Percentiles rank a stretch among this genome's conserved stretches.
Evolutionary conservation across 768 basidiomycete species (phyloP).

Genomic region (Piloderma croceum): DNA sequence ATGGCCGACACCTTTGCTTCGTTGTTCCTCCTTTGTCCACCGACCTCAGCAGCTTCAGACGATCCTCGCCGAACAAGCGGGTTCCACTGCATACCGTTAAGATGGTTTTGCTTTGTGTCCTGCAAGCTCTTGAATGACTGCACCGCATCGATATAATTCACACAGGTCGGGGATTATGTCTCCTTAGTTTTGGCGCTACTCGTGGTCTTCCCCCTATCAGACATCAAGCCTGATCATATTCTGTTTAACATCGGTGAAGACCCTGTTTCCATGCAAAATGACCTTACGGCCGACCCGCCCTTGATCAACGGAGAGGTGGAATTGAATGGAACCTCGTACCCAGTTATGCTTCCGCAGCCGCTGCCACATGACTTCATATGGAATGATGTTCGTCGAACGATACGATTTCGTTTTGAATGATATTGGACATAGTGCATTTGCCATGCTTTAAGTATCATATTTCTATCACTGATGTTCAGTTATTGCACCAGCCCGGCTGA

Average conservation of each 20-base stretch:
- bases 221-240: slow-evolving; percentile 23
- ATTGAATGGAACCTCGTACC: too few relatives aligned
- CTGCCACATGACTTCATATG: slow-evolving; percentile 11
- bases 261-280: slow-evolving; percentile 8
- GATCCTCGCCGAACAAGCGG: slow-evolving; percentile 12
- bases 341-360: slow-evolving; percentile 14
- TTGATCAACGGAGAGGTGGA: slow-evolving; percentile 5
- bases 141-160: slow-evolving; percentile 18
- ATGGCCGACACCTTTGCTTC: slow-evolving; percentile 20
- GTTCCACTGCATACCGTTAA: slow-evolving; percentile 14
- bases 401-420: slow-evolving; percentile 8
- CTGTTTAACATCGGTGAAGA: slow-evolving; percentile 16
- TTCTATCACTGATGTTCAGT: too few relatives aligned
- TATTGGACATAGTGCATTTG: slow-evolving; percentile 4
- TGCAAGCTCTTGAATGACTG: slow-evolving; percentile 11
- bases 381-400: slow-evolving; percentile 13
- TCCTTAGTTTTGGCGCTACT: background rate
- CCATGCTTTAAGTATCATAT: too few relatives aligned
- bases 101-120: slow-evolving; percentile 10
- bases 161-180: slow-evolving; percentile 11
- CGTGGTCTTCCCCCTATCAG: slow-evolving; percentile 6
- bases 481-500: too few relatives aligned
- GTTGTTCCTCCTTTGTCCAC: slow-evolving; percentile 13
- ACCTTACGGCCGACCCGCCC: slow-evolving; percentile 4
- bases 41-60: slow-evolving; percentile 15